These are phyloP conservation scores for Cladophialophora carrionii DNA, from an alignment of 2,329 filamentous ascomycete species.

Conservation along the genomic window DNA sequence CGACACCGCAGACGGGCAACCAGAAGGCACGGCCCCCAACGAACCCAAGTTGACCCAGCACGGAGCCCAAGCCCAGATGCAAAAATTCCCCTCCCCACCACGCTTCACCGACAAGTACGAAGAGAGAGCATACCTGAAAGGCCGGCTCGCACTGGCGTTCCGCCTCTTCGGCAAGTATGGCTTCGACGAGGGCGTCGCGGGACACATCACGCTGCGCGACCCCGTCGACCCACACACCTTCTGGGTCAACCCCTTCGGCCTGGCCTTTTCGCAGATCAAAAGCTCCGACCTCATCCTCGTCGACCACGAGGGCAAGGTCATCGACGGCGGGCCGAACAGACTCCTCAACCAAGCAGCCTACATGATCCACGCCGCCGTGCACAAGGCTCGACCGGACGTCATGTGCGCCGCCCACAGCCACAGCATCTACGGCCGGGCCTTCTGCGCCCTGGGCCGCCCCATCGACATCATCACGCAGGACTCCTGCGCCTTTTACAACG, in stretches of 20 bases:
- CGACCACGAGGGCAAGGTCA: conserved; percentile 47
- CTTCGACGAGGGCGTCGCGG: conserved; percentile 64
- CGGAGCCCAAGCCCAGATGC: conserved; percentile 23
- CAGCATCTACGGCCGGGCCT: conserved; percentile 63
- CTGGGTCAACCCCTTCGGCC: conserved; percentile 47
- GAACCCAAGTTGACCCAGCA: conserved; percentile 29
- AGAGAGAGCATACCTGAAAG: conserved; percentile 45
- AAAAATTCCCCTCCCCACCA: conserved; percentile 34
- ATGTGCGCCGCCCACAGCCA: conserved; percentile 63
- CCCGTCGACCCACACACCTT: conserved; percentile 58
- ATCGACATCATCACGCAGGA: conserved; percentile 65
- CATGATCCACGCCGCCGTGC: conserved; percentile 64
- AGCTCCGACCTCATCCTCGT: conserved; percentile 49
- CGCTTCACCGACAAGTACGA: conserved; percentile 41
- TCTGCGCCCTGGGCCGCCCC: conserved; percentile 63
- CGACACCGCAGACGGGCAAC: conserved; percentile 25
- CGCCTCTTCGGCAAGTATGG: conserved; percentile 62
- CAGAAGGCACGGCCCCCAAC: conserved; percentile 32
- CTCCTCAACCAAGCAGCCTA: conserved; percentile 56
- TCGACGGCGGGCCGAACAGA: conserved; percentile 47
- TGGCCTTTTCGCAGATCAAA: conserved; percentile 42
- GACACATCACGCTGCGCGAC: conserved; percentile 60
- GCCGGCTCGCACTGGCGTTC: conserved; percentile 59
- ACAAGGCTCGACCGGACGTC: conserved; percentile 62
- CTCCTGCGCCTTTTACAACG: conserved; percentile 57